A percentile compares a stretch with the other conserved stretches of the same genome.
These are phyloP conservation scores for Xylariomycetidae sp. DNA, from an alignment of 2,329 filamentous ascomycete species.

Conservation along the genomic window DNA sequence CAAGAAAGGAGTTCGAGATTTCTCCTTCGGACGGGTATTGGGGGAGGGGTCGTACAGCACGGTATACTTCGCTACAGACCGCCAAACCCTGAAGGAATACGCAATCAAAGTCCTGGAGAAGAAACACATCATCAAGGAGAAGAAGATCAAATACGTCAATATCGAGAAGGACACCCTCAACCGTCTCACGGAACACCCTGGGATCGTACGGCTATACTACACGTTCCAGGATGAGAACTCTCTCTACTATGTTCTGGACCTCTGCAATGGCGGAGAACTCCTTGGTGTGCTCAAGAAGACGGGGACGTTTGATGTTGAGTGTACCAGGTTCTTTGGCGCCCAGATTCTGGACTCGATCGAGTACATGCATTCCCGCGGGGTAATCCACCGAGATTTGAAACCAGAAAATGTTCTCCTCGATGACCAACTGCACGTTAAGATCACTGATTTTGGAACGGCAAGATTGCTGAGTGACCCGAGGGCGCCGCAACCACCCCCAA, in stretches of 20 bases:
- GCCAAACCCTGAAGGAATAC: slow-evolving; percentile 91
- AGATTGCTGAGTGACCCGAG: slow-evolving; percentile 71
- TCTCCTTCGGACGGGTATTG: slow-evolving; percentile 83
- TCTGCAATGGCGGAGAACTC: slow-evolving; percentile 88
- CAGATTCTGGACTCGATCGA: slow-evolving; percentile 95
- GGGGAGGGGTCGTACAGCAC: slow-evolving; percentile 98
- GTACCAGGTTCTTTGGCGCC: slow-evolving; percentile 87
- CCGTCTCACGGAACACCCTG: slow-evolving; percentile 90
- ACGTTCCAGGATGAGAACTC: slow-evolving; percentile 97
- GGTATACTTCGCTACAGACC: slow-evolving; percentile 86
- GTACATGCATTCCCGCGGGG: slow-evolving; percentile 95
- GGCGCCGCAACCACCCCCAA: slow-evolving; percentile 37
- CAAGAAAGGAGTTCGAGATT: slow-evolving; percentile 97
- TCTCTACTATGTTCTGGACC: slow-evolving; percentile 92
- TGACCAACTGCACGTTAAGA: slow-evolving; percentile 95
- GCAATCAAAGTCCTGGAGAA: slow-evolving; percentile 98
- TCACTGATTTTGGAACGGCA: slow-evolving; percentile 98
- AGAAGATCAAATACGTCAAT: slow-evolving; percentile 99
- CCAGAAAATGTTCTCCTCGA: slow-evolving; percentile 96
- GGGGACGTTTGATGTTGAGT: slow-evolving; percentile 91
- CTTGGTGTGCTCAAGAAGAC: slow-evolving; percentile 91
- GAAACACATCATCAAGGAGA: slow-evolving; percentile 98
- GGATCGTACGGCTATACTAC: slow-evolving; percentile 94
- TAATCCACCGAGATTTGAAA: slow-evolving; percentile 95
- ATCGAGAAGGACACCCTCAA: slow-evolving; percentile 99